These are phyloP conservation scores for Hypomontagnella monticulosa DNA, from an alignment of 495 filamentous ascomycete genomes.

Conservation along the genomic window DNA sequence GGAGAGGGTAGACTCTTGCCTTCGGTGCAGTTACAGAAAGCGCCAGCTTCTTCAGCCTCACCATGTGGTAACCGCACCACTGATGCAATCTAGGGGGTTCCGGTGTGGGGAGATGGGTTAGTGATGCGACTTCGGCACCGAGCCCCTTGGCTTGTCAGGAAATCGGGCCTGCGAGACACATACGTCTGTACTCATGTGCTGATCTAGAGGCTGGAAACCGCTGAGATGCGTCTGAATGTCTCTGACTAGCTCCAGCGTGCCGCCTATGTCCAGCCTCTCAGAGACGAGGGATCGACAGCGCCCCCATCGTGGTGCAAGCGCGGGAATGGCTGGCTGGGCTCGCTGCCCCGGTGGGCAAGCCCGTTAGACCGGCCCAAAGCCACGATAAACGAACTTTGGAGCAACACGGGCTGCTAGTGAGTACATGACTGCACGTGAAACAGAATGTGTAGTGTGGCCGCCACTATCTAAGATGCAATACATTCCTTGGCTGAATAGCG, in stretches of 20 bases:
- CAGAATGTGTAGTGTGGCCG: conserved; percentile 22
- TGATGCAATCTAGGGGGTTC: neutral
- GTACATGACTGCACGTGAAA: neutral
- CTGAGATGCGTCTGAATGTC: conserved; percentile 24
- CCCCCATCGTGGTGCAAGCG: conserved; percentile 20
- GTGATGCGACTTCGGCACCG: conserved; percentile 23
- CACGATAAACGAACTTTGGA: conserved; percentile 27
- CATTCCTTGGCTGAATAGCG: conserved; percentile 24
- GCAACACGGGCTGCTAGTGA: conserved; percentile 29
- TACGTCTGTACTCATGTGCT: conserved; percentile 22
- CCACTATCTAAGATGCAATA: conserved; percentile 33
- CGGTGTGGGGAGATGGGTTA: conserved; percentile 6
- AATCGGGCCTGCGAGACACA: neutral
- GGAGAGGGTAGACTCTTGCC: conserved; percentile 13
- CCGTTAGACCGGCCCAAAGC: conserved; percentile 11
- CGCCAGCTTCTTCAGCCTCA: conserved; percentile 43
- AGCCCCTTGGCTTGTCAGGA: conserved; percentile 1
- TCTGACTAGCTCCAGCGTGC: conserved; percentile 18
- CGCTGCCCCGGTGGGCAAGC: neutral
- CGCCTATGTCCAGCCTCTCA: conserved; percentile 19
- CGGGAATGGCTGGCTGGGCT: conserved; percentile 37
- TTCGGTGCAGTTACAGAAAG: conserved; percentile 11
- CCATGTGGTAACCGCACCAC: conserved; percentile 39
- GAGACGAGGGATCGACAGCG: conserved; percentile 21
- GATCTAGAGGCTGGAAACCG: conserved; percentile 6